Conservation (phyloP, 805 yeast genomes). For the Ogataea dorogensis region DNA sequence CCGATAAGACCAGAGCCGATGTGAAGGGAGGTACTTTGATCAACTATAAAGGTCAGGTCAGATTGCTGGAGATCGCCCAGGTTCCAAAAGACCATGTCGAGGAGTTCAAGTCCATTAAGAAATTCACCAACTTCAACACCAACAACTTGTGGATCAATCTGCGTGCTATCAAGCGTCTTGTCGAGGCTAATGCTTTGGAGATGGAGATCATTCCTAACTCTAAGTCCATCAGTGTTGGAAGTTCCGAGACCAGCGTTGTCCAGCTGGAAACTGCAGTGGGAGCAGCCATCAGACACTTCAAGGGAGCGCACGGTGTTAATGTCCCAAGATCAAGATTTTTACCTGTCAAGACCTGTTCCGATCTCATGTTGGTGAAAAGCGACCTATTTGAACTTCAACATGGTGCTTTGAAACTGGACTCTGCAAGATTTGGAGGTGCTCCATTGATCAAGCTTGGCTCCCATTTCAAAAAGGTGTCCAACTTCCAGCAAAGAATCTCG, state of each 20-base stretch:
- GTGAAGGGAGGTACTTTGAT: constrained; percentile 99
- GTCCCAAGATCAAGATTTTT: constrained; percentile 97
- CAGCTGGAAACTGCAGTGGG: constrained; percentile 99
- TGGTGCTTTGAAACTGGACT: constrained; percentile 83
- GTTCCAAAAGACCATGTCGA: constrained; percentile 98
- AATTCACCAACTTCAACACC: constrained; percentile 97
- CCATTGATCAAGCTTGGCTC: constrained; percentile 96
- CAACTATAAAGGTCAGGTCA: constrained; percentile 90
- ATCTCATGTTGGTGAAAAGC: constrained; percentile 88
- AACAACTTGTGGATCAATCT: constrained; percentile 97
- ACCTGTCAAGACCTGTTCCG: constrained; percentile 98
- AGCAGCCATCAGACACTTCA: constrained; percentile 96
- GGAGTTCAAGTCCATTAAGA: constrained; percentile 96
- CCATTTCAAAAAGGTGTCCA: constrained; percentile 92
- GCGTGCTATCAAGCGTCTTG: constrained; percentile 88
- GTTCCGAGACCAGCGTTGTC: constrained; percentile 75
- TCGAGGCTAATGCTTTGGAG: constrained; percentile 76
- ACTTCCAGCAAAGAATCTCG: constrained; percentile 84
- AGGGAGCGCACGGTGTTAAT: constrained; percentile 94
- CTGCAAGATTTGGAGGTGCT: constrained; percentile 83
- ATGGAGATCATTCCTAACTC: constrained; percentile 95
- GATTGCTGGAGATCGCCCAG: constrained; percentile 95
- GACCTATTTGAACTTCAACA: constrained; percentile 89
- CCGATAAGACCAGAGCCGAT: constrained; percentile 98
- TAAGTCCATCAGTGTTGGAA: constrained; percentile 78